Percentiles rank a stretch among this genome's conserved stretches.
These are phyloP conservation scores for Aphanomyces invadans DNA, from an alignment of 352 stramenopile genomes.

Conservation along the genomic window DNA sequence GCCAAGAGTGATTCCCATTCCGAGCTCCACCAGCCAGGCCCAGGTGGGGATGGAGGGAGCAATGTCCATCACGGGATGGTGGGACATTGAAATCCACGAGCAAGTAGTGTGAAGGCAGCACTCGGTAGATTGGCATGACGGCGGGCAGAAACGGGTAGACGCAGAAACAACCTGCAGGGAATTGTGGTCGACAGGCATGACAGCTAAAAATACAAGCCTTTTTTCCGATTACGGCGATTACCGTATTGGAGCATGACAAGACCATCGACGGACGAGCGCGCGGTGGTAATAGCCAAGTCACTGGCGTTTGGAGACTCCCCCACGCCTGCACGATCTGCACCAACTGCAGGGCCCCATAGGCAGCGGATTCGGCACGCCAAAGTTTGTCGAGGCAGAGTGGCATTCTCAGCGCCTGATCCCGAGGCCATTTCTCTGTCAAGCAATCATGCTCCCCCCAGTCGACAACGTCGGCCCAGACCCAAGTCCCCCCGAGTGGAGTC, in stretches of 20 bases:
- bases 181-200: too few species aligned
- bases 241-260: not conserved
- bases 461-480: not conserved
- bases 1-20: not conserved
- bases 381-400: slow-evolving; percentile 4
- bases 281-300: not conserved
- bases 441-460: not conserved
- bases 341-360: not conserved
- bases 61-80: too few species aligned
- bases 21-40: too few species aligned
- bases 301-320: not conserved
- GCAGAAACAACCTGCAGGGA: too few species aligned
- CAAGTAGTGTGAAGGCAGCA: too few species aligned
- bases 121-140: too few species aligned
- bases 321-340: not conserved
- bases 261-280: not conserved
- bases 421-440: not conserved
- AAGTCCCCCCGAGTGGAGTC: not conserved
- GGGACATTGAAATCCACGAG: too few species aligned
- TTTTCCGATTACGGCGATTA: too few species aligned
- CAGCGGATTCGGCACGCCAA: slow-evolving; percentile 12
- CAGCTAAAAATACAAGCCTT: too few species aligned
- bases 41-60: too few species aligned
- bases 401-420: not conserved
- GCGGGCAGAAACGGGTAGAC: too few species aligned